These are phyloP conservation scores for Malbranchea cinnamomea DNA, from an alignment of 2,329 filamentous ascomycete genomes.

Conservation along the genomic window DNA sequence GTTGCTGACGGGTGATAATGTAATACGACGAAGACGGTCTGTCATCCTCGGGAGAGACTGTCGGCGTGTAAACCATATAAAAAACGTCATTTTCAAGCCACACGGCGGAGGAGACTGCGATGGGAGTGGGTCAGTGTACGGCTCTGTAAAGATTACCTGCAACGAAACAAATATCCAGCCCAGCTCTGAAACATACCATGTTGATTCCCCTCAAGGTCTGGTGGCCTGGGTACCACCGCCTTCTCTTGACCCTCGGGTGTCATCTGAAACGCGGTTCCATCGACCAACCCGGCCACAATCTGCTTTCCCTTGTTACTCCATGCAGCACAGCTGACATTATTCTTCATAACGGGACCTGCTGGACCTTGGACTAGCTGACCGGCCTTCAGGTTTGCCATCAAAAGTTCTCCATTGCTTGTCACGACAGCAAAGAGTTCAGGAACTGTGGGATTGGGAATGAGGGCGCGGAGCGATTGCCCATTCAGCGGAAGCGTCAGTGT, in stretches of 20 bases:
- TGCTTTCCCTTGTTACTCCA: conserved; percentile 95
- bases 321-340: conserved; percentile 64
- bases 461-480: conserved; percentile 53
- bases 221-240: conserved; percentile 63
- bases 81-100: conserved; percentile 88
- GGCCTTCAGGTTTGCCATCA: conserved; percentile 67
- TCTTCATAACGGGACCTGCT: conserved; percentile 52
- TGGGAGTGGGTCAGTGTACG: conserved; percentile 24
- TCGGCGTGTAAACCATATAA: conserved; percentile 61
- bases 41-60: conserved; percentile 36
- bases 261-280: conserved; percentile 72
- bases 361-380: conserved; percentile 41
- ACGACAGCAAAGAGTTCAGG: conserved; percentile 57
- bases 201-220: conserved; percentile 45
- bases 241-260: conserved; percentile 65
- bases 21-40: conserved; percentile 58
- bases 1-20: conserved; percentile 51
- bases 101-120: conserved; percentile 54
- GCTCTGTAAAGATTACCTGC: too few relatives aligned
- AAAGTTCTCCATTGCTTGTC: conserved; percentile 62
- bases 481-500: conserved; percentile 66
- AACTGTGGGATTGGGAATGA: conserved; percentile 66
- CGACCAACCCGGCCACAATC: conserved; percentile 66
- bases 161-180: too few relatives aligned
- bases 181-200: conserved; percentile 42